These are phyloP conservation scores for Rhodofomes roseus DNA, from an alignment of 1,284 basidiomycete species.

Conservation along the genomic window DNA sequence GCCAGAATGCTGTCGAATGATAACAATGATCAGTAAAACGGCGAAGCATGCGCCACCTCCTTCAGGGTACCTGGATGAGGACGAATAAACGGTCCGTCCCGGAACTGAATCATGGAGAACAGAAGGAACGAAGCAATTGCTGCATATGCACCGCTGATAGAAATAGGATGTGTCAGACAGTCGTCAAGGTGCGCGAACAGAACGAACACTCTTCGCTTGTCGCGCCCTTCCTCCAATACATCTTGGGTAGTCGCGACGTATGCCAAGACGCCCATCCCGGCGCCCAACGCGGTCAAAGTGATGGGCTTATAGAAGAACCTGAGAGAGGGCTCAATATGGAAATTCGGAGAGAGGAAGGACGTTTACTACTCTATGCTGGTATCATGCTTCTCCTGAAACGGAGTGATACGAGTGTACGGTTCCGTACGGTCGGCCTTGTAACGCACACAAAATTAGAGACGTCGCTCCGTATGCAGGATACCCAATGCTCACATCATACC, in stretches of 20 bases:
- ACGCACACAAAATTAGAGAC: background rate
- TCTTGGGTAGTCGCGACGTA: constrained; percentile 79
- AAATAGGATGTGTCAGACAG: constrained; percentile 2
- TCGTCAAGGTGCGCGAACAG: constrained; percentile 1
- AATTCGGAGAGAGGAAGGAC: constrained; percentile 10
- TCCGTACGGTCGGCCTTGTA: constrained; percentile 57
- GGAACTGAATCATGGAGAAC: constrained; percentile 83
- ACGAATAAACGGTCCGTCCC: constrained; percentile 64
- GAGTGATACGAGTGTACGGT: constrained; percentile 73
- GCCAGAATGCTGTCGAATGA: constrained; percentile 56
- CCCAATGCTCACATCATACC: constrained; percentile 28
- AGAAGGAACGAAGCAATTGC: constrained; percentile 64
- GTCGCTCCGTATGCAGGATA: background rate
- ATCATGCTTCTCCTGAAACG: constrained; percentile 78
- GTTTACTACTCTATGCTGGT: constrained; percentile 70
- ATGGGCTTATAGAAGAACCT: constrained; percentile 84
- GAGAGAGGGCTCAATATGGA: constrained; percentile 4
- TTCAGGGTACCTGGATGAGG: constrained; percentile 30
- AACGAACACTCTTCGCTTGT: constrained; percentile 74
- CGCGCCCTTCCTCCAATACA: constrained; percentile 71
- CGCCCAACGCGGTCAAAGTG: constrained; percentile 66
- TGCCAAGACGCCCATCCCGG: constrained; percentile 62
- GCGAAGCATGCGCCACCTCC: constrained; percentile 34
- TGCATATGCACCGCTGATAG: constrained; percentile 63
- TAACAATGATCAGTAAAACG: background rate